Evolutionary conservation across 306 rosid genomes (phyloP).

Genomic region (Pyrus betulifolia): DNA sequence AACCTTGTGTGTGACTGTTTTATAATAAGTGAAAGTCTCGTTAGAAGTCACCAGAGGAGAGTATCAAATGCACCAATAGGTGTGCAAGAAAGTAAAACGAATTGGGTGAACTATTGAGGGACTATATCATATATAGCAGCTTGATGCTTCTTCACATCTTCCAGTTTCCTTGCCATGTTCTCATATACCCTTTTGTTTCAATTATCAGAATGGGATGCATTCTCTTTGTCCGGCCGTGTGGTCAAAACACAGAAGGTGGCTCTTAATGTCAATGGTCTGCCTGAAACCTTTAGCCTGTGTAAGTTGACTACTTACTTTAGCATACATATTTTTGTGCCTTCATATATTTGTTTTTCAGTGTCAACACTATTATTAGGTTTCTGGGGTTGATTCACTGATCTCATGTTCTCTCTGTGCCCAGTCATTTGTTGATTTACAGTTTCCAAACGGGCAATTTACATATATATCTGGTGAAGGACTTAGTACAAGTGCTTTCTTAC

Average conservation of each 20-base stretch:
- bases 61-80: background rate
- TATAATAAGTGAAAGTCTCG: background rate
- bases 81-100: background rate
- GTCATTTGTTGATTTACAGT: constrained; percentile 97
- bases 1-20: background rate
- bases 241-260: constrained; percentile 98
- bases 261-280: constrained; percentile 90
- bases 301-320: constrained; percentile 43
- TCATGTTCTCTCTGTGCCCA: constrained; percentile 20
- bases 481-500: constrained; percentile 79
- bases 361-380: background rate
- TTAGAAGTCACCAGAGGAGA: background rate
- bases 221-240: constrained; percentile 98
- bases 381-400: constrained; percentile 6
- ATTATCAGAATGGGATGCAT: constrained; percentile 83
- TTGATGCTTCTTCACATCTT: background rate
- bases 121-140: constrained; percentile 1
- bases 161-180: background rate
- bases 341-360: background rate
- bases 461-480: constrained; percentile 94
- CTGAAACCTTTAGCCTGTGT: constrained; percentile 91
- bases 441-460: constrained; percentile 92
- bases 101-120: background rate
- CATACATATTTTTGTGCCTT: background rate
- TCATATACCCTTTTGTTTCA: constrained; percentile 10